These are phyloP conservation scores for Aspergillus sparsus DNA, from an alignment of 495 filamentous ascomycete species.

Conservation along the genomic window DNA sequence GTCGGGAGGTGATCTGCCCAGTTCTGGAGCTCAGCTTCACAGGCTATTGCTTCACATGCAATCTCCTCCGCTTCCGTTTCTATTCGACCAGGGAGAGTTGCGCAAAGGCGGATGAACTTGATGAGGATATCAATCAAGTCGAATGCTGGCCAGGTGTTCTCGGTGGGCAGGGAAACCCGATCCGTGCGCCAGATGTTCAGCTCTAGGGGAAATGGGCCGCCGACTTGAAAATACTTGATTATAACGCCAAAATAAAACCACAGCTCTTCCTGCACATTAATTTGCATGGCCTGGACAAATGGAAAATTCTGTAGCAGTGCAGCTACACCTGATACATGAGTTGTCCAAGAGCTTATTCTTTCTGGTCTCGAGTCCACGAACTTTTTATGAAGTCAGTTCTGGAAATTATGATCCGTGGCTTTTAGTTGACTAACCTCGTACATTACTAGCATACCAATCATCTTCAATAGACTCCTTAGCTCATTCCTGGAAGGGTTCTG, in stretches of 20 bases:
- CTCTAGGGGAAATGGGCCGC: slow-evolving; percentile 7
- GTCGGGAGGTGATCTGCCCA: slow-evolving; percentile 4
- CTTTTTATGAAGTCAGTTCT: not conserved
- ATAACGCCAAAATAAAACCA: slow-evolving; percentile 16
- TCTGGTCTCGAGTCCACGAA: slow-evolving; percentile 11
- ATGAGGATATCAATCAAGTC: slow-evolving; percentile 10
- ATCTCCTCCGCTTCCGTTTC: slow-evolving; percentile 1
- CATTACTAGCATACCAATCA: slow-evolving; percentile 9
- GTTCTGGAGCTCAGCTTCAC: not conserved
- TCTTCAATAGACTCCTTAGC: not conserved
- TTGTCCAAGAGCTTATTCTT: not conserved
- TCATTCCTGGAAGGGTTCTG: not conserved
- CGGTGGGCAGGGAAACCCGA: not conserved
- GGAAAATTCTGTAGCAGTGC: slow-evolving; percentile 6
- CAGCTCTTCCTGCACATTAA: slow-evolving; percentile 3
- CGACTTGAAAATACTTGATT: slow-evolving; percentile 5
- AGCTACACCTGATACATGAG: slow-evolving; percentile 9
- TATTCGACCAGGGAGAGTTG: not conserved
- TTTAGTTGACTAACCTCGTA: slow-evolving; percentile 8
- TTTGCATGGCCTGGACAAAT: not conserved
- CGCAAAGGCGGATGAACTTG: slow-evolving; percentile 9
- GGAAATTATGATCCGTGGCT: not conserved
- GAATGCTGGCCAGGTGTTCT: slow-evolving; percentile 4
- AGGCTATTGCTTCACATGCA: not conserved
- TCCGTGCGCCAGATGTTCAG: slow-evolving; percentile 2